Base-by-base conservation (phyloP, 2,329 filamentous ascomycete genomes). In the Neopestalotiopsis rosae region DNA sequence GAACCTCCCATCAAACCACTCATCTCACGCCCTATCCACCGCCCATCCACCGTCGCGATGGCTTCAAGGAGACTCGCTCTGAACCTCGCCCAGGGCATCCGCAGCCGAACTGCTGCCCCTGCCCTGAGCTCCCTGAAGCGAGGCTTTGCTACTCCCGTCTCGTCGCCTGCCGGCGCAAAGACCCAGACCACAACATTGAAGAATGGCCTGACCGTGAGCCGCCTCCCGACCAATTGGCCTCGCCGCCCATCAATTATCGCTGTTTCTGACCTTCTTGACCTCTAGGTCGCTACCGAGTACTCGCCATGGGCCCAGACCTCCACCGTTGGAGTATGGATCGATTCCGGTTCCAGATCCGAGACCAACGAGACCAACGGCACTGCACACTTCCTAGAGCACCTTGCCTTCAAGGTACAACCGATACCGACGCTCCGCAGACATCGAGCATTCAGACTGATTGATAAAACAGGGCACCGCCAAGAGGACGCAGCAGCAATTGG, bases 311-410 rank as follows among this genome's bases (percentile, higher is more conserved):
- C 95, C 79, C 95, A 98, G 88, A 98, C 96, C 72, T 97, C 95
- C 79, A 98, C 95, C 68, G 95, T 98, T 79, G 96, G 96, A 82
- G 94, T 99, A 75, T 99, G 96, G 95, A 99, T 99, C 83, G 97
- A 99, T 86, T 95, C 97, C 82, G 96, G 96, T 82, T 98, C 94
- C 84, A 90, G 96, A 84, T 94, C 96, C 83, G 96, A 99, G 89
- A 99, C 96, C 77, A 91, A 96, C 86, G 94, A 94, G 90, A 98
- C 94, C 81, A 99, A 98, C 87, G 96, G 96, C 85, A 99, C 96
- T 78, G 96, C 96, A 80, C 96, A 99, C 88, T 99, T 99, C 89
- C 91, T 99, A 78, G 96, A 99, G 89, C 96, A 99, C 88, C 90
- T 99, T 83, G 97, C 97, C 78, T 99, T 99, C 91, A 99, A 99